Percentiles rank a stretch among this genome's conserved stretches.
phyloP scores from a whole-genome alignment of 2,329 filamentous ascomycete genomes.

The Blumeria graminis region DNA sequence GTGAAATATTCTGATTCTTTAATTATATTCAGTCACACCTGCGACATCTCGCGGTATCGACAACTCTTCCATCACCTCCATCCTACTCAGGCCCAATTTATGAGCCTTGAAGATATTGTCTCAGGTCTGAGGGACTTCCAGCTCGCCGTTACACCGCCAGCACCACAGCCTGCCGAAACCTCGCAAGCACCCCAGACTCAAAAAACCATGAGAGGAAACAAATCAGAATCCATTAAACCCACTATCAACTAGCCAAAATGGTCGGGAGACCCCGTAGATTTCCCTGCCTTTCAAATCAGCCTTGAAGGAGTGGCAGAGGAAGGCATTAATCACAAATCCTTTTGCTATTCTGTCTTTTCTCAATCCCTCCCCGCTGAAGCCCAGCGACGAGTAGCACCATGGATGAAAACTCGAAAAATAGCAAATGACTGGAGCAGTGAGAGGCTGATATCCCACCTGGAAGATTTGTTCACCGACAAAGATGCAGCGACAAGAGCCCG shows the following conservation, averaged over 20 bases:
- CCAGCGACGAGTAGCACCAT: not conserved
- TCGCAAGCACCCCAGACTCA: too few relatives aligned
- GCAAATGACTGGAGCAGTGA: conserved; percentile 1
- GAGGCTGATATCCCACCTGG: not conserved
- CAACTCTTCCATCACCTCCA: too few relatives aligned
- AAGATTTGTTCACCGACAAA: not conserved
- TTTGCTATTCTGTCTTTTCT: not conserved
- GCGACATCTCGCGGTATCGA: too few relatives aligned
- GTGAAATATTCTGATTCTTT: too few relatives aligned
- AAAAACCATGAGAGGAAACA: too few relatives aligned
- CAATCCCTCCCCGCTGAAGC: not conserved
- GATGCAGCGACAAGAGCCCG: not conserved
- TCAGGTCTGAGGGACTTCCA: too few relatives aligned
- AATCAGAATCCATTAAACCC: too few relatives aligned
- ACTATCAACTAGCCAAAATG: not conserved
- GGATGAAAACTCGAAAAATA: not conserved
- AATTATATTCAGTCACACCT: too few relatives aligned
- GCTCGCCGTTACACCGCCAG: too few relatives aligned
- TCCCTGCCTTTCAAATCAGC: not conserved
- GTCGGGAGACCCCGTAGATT: not conserved
- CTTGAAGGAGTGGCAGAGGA: not conserved
- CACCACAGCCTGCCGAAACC: too few relatives aligned
- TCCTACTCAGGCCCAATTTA: too few relatives aligned
- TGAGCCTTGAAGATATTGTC: too few relatives aligned
- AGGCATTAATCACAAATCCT: not conserved